Base-by-base conservation (phyloP, 768 basidiomycete species). In the Collybia nuda region DNA sequence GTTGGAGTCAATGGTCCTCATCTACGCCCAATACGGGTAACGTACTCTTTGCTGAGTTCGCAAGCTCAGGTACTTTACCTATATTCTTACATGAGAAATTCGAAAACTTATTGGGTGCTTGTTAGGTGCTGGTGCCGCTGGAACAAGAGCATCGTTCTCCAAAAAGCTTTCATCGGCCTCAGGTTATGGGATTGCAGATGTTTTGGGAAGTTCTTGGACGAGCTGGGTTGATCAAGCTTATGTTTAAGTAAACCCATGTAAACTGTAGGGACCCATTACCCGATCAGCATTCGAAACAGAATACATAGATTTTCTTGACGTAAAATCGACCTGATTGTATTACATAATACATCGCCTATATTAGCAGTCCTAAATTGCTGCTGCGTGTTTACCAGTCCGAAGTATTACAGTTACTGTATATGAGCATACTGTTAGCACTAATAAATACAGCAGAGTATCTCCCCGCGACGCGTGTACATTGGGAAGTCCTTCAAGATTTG, bases 1-100 rank as follows among this genome's bases (percentile, higher is more conserved):
- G 65, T 0, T 66, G 63, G 65, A 53, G 53, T 38, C 45, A 56
- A 21, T 66, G 65, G 65, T 58, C 52, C 6, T 48, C 55, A n/a
- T 39, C 62, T 0, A 60, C 57, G 14, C 65, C 65, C 12, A 66
- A 64, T 44, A 66, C 65, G 11, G 53, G 43, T 5, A 56, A 62
- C 32, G 62, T 66, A n/a, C 44, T 53, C 6, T 65, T 63, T 39
- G 63, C 56, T 8, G 65, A 66, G 50, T 63, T 44, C 21, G 55
- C 44, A 6, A 65, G 44, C 44, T 59, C 56, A 0, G 65, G 65
- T 62, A 32, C 21, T 29, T 47, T 7, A 17, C 8, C 43, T 40
- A 11, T 23, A 14, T 2, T 32, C 7, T 26, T 19, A 11, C 1
- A 14, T 19, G 6, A 7, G 15, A 8, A 14, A 7, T 11, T 55